phyloP scores from a whole-genome alignment of 495 filamentous ascomycete genomes.

The Stereocaulon alpinum region DNA sequence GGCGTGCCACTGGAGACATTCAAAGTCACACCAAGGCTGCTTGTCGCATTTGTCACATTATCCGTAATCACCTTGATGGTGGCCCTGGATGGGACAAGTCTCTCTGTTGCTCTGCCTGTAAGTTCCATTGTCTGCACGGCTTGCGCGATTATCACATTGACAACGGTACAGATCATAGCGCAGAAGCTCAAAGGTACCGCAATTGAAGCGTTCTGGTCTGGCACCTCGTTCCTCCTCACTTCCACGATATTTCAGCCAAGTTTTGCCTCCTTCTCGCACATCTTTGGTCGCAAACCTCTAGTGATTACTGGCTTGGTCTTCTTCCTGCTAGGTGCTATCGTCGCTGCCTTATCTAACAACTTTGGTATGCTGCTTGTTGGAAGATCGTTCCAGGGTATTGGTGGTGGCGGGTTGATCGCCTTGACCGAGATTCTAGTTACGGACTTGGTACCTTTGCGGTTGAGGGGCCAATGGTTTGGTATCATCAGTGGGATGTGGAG shows the following conservation, averaged over 20 bases:
- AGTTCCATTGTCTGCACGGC: slow-evolving; percentile 9
- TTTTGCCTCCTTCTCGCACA: slow-evolving; percentile 31
- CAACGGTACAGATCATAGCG: slow-evolving; percentile 29
- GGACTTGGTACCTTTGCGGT: slow-evolving; percentile 42
- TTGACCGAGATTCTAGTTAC: slow-evolving; percentile 57
- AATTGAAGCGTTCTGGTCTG: slow-evolving; percentile 50
- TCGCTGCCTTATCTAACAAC: slow-evolving; percentile 37
- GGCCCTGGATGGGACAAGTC: slow-evolving; percentile 63
- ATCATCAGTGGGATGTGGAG: slow-evolving; percentile 50
- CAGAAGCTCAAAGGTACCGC: slow-evolving; percentile 40
- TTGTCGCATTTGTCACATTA: slow-evolving; percentile 41
- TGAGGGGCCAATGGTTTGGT: slow-evolving; percentile 41
- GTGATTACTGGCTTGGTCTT: slow-evolving; percentile 28
- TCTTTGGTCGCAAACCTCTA: slow-evolving; percentile 30
- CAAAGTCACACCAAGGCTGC: slow-evolving; percentile 21
- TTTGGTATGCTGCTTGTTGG: slow-evolving; percentile 54
- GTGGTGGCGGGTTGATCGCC: slow-evolving; percentile 56
- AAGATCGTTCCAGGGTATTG: slow-evolving; percentile 59
- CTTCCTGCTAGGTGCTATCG: slow-evolving; percentile 23
- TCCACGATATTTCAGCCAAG: slow-evolving; percentile 44
- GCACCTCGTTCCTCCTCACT: slow-evolving; percentile 43
- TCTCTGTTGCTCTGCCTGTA: slow-evolving; percentile 63
- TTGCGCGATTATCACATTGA: background rate
- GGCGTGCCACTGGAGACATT: slow-evolving; percentile 17
- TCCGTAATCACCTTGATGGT: slow-evolving; percentile 54